Base-by-base conservation (phyloP, 805 yeast genomes). In the Candida pini region DNA sequence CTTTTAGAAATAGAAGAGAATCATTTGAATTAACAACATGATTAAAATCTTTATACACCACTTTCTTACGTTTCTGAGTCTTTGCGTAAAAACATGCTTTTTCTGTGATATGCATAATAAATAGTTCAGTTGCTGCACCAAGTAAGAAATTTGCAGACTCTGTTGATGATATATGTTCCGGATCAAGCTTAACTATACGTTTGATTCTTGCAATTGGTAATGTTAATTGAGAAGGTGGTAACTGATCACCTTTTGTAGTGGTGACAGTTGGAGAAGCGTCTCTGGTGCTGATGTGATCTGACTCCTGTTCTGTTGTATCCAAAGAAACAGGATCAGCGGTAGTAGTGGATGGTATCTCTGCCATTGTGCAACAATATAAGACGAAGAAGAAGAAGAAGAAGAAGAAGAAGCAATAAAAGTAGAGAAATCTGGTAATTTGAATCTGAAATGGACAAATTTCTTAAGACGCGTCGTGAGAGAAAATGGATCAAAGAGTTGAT, bases 51-150 rank as follows among this genome's bases (percentile, higher is more conserved):
- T 71, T 68, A 55, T 85, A 85, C 36, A 66, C 69, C n/a, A 85
- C 60, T 45, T 78, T 80, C 63, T 81, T 80, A 30, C 90, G 62
- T 42, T 76, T 76, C 19, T 76, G 81, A 24, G 76, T 63, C 45
- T 76, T 73, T 21, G 94, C 83, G 16, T 68, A 63, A 36, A 78
- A 57, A 5, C 76, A 64, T 0, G 92, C 88, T 51, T 81, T 85
- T 51, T 79, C 86, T 2, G 84, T 70, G 40, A 83, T 66, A 49
- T 76, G 73, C 55, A 78, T 79, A 16, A 83, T 68, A 51, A 84
- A 84, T 16, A 81, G 58, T 48, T 84, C 92, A 0, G 90, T 76
- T 7, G 92, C 88, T n/a, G 81, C 68, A 3, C 85, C 86, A 6
- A 84, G 66, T 12, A 86, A 71, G 52, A 75, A 79, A n/a, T 80